Evolutionary conservation across 192 early-diverging fungal species (phyloP), one percentile per base, ranked within the genome.

Genomic region (Coemansia sp.): DNA sequence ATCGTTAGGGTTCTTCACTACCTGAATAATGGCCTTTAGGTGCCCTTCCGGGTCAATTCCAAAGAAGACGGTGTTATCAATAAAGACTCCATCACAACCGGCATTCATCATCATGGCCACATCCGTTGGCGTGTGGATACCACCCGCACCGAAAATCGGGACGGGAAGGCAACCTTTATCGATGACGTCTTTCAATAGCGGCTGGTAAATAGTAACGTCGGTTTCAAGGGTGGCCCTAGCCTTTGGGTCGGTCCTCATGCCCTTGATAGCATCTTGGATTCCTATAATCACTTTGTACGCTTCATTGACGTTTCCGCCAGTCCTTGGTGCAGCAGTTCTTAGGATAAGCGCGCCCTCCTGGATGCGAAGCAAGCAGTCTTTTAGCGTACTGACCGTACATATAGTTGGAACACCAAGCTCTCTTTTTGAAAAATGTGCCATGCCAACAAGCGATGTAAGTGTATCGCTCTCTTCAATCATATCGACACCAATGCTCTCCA

Each of bases 1-100:
- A 82, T 97, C 90, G 31, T 90, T 90, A 83, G 82, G 95, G 85
- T 97, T 89, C 31, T 94, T 95, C 11, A 95, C 90, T 55, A 95
- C 95, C 74, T 92, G 88, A 42, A 95, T 91, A 66, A 93, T 96
- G 38, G 92, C 93, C 18, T 84, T 73, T 33, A 94, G 92, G 62
- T 94, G 90, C 84, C 91, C 90, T 58, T 88, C 90, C 0, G 95
- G 94, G 76, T 96, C 90, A 18, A 88, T 84, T 33, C 79, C 82
- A 76, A 93, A 90, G 84, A 99, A 99, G 79, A 96, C 94, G 53
- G 91, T 90, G 13, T 91, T 89, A 45, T 93, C 93, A 57, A 96
- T 91, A 76, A 99, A 94, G 53, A 92, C 93, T 78, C 96, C 96
- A 79, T 99, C 95, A 77, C 95, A 93, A 58, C 96, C 96, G 38